These are phyloP conservation scores for Pochonia chlamydosporia DNA, from an alignment of 2,329 filamentous ascomycete species.

Conservation along the genomic window DNA sequence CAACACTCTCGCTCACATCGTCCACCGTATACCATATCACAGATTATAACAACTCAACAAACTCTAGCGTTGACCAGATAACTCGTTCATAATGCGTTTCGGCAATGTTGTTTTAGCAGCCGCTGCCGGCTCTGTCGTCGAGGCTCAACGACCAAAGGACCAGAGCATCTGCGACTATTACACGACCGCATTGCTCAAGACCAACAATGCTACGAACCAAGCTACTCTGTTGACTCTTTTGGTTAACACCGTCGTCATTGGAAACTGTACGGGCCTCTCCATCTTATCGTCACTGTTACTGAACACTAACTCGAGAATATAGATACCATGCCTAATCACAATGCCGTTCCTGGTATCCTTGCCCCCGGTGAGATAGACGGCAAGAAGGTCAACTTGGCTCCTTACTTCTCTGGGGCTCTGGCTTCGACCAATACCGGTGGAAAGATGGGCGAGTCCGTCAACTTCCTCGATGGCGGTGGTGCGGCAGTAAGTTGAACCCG, in stretches of 20 bases:
- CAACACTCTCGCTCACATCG: too few species aligned
- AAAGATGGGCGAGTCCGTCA: conserved; percentile 38
- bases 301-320: neutral
- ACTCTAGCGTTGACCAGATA: neutral
- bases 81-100: conserved; percentile 17
- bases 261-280: conserved; percentile 49
- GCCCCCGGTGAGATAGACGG: conserved; percentile 43
- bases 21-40: too few species aligned
- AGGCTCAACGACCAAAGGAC: conserved; percentile 41
- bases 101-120: conserved; percentile 15
- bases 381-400: conserved; percentile 47
- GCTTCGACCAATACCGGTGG: conserved; percentile 47
- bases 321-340: conserved; percentile 49
- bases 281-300: neutral
- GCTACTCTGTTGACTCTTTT: conserved; percentile 47
- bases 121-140: conserved; percentile 14
- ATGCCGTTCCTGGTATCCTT: conserved; percentile 54
- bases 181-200: conserved; percentile 50
- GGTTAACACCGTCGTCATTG: conserved; percentile 59
- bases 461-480: conserved; percentile 57
- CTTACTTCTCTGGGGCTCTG: conserved; percentile 53
- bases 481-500: too few species aligned
- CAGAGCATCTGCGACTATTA: conserved; percentile 58
- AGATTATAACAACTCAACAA: too few species aligned
- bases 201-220: conserved; percentile 56